Percentiles rank a stretch among this genome's conserved stretches.
phyloP scores from a whole-genome alignment of 2,329 filamentous ascomycete genomes.

The Hymenotorrendiella dingleyae region DNA sequence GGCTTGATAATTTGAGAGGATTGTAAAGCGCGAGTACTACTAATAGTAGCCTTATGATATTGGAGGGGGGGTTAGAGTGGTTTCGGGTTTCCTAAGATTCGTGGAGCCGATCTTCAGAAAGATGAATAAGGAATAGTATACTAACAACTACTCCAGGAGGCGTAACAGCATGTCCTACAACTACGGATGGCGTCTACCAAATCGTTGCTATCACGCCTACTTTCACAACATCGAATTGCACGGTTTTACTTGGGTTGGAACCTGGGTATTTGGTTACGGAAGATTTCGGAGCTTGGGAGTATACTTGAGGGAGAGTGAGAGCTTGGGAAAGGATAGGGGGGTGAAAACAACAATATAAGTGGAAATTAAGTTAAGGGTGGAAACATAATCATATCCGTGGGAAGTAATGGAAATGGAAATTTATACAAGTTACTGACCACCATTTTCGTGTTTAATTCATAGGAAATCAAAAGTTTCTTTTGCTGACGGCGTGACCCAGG shows the following conservation, averaged over 20 bases:
- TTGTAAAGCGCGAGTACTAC: not conserved
- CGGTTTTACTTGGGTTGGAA: not conserved
- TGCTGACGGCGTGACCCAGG: too few species aligned
- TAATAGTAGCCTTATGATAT: not conserved
- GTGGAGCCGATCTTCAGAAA: not conserved
- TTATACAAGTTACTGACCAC: too few species aligned
- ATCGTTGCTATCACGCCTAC: conserved; percentile 25
- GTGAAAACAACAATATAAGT: too few species aligned
- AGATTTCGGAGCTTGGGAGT: conserved; percentile 4
- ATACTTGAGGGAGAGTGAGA: not conserved
- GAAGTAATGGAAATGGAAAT: too few species aligned
- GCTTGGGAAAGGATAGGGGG: not conserved
- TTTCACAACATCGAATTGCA: conserved; percentile 30
- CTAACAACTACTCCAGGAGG: conserved; percentile 15
- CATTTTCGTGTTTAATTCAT: too few species aligned
- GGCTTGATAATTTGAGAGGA: not conserved
- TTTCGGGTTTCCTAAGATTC: not conserved
- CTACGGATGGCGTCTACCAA: conserved; percentile 21
- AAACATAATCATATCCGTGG: too few species aligned
- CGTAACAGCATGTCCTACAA: conserved; percentile 25
- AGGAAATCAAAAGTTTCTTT: too few species aligned
- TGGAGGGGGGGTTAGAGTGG: not conserved
- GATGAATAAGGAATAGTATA: not conserved
- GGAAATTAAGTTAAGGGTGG: too few species aligned
- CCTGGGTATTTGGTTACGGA: not conserved